A percentile compares a stretch with the other conserved stretches of the same genome.
Evolutionary conservation across 2,329 filamentous ascomycete species (phyloP).

Genomic region (Aspergillus thermomutatus): DNA sequence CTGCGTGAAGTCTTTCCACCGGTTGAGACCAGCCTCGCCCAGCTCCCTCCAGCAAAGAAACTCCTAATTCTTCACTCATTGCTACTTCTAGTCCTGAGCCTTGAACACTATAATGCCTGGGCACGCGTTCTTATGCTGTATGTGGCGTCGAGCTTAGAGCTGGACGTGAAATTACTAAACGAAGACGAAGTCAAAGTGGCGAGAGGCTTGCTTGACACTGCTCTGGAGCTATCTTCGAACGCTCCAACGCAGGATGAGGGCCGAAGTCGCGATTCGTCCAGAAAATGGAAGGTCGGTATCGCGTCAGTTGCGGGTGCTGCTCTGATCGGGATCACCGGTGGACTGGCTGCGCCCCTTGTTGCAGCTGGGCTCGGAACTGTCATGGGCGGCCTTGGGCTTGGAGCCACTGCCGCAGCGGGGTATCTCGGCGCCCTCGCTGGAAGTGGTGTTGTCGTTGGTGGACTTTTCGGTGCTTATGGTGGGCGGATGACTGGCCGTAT

Average conservation of each 20-base stretch:
- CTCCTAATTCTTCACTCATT: slow-evolving; percentile 69
- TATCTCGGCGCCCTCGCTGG: slow-evolving; percentile 78
- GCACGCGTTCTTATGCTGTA: slow-evolving; percentile 69
- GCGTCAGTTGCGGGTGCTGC: slow-evolving; percentile 85
- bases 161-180: slow-evolving; percentile 62
- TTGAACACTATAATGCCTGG: slow-evolving; percentile 74
- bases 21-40: slow-evolving; percentile 54
- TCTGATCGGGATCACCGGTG: slow-evolving; percentile 77
- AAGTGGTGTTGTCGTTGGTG: slow-evolving; percentile 74
- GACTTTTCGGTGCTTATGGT: slow-evolving; percentile 88
- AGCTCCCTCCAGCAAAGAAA: slow-evolving; percentile 42
- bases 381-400: slow-evolving; percentile 73
- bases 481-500: slow-evolving; percentile 78
- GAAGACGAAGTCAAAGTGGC: slow-evolving; percentile 74
- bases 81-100: slow-evolving; percentile 68
- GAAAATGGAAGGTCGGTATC: slow-evolving; percentile 78
- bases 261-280: slow-evolving; percentile 62
- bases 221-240: slow-evolving; percentile 73
- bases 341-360: slow-evolving; percentile 72
- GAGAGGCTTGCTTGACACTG: slow-evolving; percentile 68
- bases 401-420: slow-evolving; percentile 68
- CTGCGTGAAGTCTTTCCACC: slow-evolving; percentile 52
- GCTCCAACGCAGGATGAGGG: slow-evolving; percentile 70
- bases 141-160: slow-evolving; percentile 66
- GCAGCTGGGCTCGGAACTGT: slow-evolving; percentile 76